Base-by-base conservation (phyloP, 441 rosid species). In the Corymbia citriodora region DNA sequence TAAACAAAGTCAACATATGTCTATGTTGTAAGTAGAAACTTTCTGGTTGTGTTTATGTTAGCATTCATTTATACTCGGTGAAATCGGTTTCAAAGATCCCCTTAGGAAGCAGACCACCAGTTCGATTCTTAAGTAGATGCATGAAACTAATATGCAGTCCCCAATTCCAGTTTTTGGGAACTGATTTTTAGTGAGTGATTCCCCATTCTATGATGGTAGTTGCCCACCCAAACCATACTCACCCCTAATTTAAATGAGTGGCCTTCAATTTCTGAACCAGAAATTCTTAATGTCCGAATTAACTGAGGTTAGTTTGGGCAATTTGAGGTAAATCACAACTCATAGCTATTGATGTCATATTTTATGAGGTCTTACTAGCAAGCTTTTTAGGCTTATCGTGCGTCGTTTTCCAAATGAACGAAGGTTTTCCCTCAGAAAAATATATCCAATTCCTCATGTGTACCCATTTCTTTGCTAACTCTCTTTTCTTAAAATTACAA, bases 301-400 rank as follows among this genome's bases (percentile, higher is more conserved):
- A 8, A 70, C 45, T 17, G 3, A 33, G 45, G 12, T 1, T 70
- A 33, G 6, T 19, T 10, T 1, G 0, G 4, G 1, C 15, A 10
- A 72, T 72, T 72, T 19, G 8, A 2, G 12, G 6, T 21, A 72
- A 72, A 36, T 59, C 6, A 36, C 10, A 18, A 72, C n/a, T 19
- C 27, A 6, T 27, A 5, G 19, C 1, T 2, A n/a, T 33, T 8
- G 4, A 19, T 3, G 0, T 36, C 29, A 3, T 72, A 17, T 36
- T 72, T 6, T 19, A 72, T 6, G 5, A 74, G 83, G 27, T 40
- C 29, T 74, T 50, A 6, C 29, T 21, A 74, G 9, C 29, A 40
- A 74, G 5, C 27, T 40, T 74, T 40, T 40, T 74, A 40, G 50
- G 2, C 83, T 74, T 74, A 11, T 19, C 1, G 1, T 31, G 23